Percentiles rank a stretch among this genome's conserved stretches.
Conservation (phyloP, 345 rosid genomes). For the Dimocarpus longan region DNA sequence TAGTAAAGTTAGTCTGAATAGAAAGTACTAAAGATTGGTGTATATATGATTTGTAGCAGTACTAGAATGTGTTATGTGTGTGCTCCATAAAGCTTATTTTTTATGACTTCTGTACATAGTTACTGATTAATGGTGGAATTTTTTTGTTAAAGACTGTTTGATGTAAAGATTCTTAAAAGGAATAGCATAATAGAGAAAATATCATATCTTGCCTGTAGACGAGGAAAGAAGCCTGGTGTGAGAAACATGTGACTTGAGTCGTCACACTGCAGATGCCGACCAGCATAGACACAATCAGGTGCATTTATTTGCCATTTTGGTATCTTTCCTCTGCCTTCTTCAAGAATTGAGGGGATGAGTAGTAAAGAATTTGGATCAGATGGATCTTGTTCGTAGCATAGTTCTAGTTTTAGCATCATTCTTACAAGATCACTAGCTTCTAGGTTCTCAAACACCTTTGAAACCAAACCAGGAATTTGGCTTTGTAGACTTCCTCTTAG, state of each 20-base stretch:
- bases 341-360: conserved; percentile 86
- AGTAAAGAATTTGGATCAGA: conserved; percentile 68
- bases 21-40: no score
- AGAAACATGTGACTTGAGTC: conserved; percentile 90
- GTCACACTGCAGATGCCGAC: conserved; percentile 93
- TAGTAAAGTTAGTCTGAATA: not conserved
- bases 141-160: not conserved
- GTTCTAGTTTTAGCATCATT: conserved; percentile 88
- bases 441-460: conserved; percentile 77
- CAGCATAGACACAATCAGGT: conserved; percentile 61
- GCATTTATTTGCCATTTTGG: conserved; percentile 76
- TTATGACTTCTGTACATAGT: not conserved
- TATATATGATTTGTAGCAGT: not conserved
- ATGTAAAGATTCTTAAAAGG: not conserved
- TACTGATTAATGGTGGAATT: not conserved
- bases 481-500: conserved; percentile 73
- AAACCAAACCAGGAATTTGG: conserved; percentile 87
- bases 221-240: conserved; percentile 91
- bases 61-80: not conserved
- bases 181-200: not conserved
- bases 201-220: conserved; percentile 68
- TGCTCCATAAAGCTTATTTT: not conserved
- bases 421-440: conserved; percentile 67
- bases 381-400: conserved; percentile 80
- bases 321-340: conserved; percentile 86